Evolutionary conservation across 1,139 yeast species (phyloP).

Genomic region (Saccharomyces pastorianus): DNA sequence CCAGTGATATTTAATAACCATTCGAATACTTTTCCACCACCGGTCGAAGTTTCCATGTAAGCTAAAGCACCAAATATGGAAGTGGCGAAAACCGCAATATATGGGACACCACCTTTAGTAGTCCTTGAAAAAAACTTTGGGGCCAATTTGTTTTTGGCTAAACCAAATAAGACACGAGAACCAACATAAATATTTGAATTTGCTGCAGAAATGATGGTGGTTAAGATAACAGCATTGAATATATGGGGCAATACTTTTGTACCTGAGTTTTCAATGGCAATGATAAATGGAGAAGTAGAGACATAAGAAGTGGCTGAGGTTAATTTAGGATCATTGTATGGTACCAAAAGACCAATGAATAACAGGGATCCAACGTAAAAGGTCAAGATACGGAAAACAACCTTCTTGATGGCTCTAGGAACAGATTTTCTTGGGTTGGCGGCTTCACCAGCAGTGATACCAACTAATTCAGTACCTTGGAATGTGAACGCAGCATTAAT

Average conservation of each 20-base stretch:
- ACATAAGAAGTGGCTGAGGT: conserved; percentile 34
- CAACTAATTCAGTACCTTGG: conserved; percentile 68
- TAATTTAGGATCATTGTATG: conserved; percentile 49
- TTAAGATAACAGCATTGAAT: conserved; percentile 65
- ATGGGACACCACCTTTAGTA: conserved; percentile 61
- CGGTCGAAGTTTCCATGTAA: conserved; percentile 53
- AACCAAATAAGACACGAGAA: conserved; percentile 62
- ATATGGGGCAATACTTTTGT: conserved; percentile 64
- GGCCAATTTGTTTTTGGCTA: conserved; percentile 57
- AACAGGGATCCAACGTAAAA: conserved; percentile 64
- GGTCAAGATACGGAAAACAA: conserved; percentile 66
- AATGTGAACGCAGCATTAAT: conserved; percentile 71
- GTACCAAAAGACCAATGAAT: conserved; percentile 66
- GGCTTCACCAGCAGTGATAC: conserved; percentile 74
- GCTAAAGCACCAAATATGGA: conserved; percentile 58
- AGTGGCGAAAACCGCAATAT: conserved; percentile 48
- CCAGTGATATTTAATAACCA: conserved; percentile 82
- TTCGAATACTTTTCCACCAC: conserved; percentile 64
- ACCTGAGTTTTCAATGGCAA: conserved; percentile 59
- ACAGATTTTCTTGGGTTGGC: conserved; percentile 68
- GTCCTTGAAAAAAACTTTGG: conserved; percentile 51
- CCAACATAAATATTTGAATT: conserved; percentile 75
- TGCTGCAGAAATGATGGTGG: conserved; percentile 72
- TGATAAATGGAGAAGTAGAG: conserved; percentile 70
- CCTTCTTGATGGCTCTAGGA: conserved; percentile 70